Evolutionary conservation across 2,329 filamentous ascomycete genomes (phyloP), one percentile per base, ranked within the genome.

Genomic region (Immersiporthe knoxdaviesiana): DNA sequence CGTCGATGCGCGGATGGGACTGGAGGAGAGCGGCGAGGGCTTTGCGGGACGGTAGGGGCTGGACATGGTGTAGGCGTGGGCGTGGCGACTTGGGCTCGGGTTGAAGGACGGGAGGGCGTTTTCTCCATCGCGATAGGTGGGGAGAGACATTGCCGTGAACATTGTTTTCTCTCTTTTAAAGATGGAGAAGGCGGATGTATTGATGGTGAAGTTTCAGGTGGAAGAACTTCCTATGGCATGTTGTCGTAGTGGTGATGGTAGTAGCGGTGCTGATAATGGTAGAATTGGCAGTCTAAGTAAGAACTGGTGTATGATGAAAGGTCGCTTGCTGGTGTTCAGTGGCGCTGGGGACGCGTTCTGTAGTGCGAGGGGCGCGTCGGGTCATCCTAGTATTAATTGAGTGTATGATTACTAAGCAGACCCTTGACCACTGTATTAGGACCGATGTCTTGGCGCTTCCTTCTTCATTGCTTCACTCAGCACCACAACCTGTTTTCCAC

Each of bases 1-100:
- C 14, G 85, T 84, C 6, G 83, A 81, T n/a, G 83, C 81, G 73
- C 86, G 85, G 65, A 88, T 77, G 16, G 87, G 87, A 44, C 68
- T 70, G 2, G 87, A 89, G 2, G 87, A 87, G 4, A 88, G 84
- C 7, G 86, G 87, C 62, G 87, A 89, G 1, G 87, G 79, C 39
- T 83, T 78, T 47, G 78, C 71, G 1, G 87, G 87, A 21, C 81
- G 81, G 76, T 84, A 74, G 21, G 68, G 73, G n/a, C 72, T 72
- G 1, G 72, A 72, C 52, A 58, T 39, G n/a, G 76, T 54, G 75
- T 74, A 77, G 83, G 84, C 24, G 47, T 63, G 24, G 39, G 18
- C 11, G 21, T 47, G 44, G 44, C n/a, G 44, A n/a, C 44, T 47
- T 10, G 44, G 21, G n/a, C 62, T 10, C 47, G 32, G 56, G 52